Percentiles rank a stretch among this genome's conserved stretches.
These are phyloP conservation scores for Strigomonas oncopelti DNA, from an alignment of 208 protist genomes.

Conservation along the genomic window DNA sequence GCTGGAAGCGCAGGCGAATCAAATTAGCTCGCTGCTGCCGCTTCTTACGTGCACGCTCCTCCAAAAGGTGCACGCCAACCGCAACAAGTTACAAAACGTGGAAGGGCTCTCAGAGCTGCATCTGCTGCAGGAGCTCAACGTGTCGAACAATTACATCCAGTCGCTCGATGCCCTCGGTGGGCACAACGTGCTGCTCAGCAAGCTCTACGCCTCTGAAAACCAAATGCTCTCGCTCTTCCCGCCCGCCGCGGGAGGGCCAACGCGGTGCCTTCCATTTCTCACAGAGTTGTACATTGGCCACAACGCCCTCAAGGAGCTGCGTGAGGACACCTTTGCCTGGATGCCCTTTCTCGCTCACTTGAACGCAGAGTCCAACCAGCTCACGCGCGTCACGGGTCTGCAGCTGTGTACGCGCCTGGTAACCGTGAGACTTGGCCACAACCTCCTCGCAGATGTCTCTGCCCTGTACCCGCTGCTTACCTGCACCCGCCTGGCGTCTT, in stretches of 20 bases:
- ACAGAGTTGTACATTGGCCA: conserved; percentile 77
- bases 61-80: conserved; percentile 36
- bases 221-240: conserved; percentile 24
- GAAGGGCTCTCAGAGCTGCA: conserved; percentile 26
- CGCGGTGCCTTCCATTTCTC: conserved; percentile 35
- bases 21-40: conserved; percentile 35
- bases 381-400: conserved; percentile 58
- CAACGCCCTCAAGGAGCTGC: conserved; percentile 36
- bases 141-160: conserved; percentile 52
- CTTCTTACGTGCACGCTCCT: conserved; percentile 48
- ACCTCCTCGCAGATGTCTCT: conserved; percentile 34
- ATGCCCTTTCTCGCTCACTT: conserved; percentile 69
- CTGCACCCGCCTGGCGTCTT: conserved; percentile 33
- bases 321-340: conserved; percentile 31
- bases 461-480: conserved; percentile 40
- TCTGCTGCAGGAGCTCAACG: conserved; percentile 57
- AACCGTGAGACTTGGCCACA: conserved; percentile 56
- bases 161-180: conserved; percentile 17
- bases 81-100: conserved; percentile 43
- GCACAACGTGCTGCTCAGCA: conserved; percentile 32
- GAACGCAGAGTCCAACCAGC: conserved; percentile 68
- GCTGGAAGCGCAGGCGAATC: conserved; percentile 41
- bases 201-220: conserved; percentile 69
- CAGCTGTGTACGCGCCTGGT: conserved; percentile 49
- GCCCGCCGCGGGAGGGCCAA: too few species aligned